Percentiles rank a stretch among this genome's conserved stretches.
Evolutionary conservation across 768 basidiomycete genomes (phyloP).

Genomic region (Collybiopsis confluens): DNA sequence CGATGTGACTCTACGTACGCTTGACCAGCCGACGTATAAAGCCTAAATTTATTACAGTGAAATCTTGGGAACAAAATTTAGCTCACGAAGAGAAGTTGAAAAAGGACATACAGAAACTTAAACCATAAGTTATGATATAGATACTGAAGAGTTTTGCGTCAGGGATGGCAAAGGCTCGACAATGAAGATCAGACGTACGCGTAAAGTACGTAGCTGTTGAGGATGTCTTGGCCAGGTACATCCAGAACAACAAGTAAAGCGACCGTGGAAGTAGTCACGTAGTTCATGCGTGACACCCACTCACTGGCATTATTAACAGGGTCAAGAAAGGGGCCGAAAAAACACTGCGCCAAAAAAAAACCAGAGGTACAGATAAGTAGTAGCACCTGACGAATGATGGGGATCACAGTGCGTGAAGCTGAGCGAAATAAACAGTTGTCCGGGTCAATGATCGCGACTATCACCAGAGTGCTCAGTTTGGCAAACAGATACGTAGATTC

Average conservation of each 20-base stretch:
- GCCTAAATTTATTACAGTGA: conserved; percentile 51
- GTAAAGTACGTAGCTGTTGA: conserved; percentile 65
- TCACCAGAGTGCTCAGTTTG: conserved; percentile 63
- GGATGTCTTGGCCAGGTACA: conserved; percentile 47
- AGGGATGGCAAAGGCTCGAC: too few relatives aligned
- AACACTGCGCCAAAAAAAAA: conserved; percentile 61
- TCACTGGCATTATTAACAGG: conserved; percentile 74
- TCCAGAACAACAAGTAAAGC: conserved; percentile 61
- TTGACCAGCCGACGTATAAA: conserved; percentile 56
- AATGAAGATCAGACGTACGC: too few relatives aligned
- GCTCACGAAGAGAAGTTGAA: background rate
- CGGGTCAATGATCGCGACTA: conserved; percentile 62
- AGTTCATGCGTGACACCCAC: conserved; percentile 69
- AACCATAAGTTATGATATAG: conserved; percentile 59
- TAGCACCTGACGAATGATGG: conserved; percentile 56
- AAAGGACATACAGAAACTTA: conserved; percentile 47
- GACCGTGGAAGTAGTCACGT: conserved; percentile 58
- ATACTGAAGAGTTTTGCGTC: conserved; percentile 27
- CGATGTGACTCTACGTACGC: conserved; percentile 27
- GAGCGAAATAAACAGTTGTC: conserved; percentile 72
- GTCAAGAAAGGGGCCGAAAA: conserved; percentile 60
- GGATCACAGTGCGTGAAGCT: conserved; percentile 42
- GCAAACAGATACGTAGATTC: conserved; percentile 62
- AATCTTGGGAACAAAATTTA: conserved; percentile 42
- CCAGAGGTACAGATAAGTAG: conserved; percentile 51